A percentile compares a stretch with the other conserved stretches of the same genome.
These are phyloP conservation scores for Phialophora macrospora DNA, from an alignment of 2,329 filamentous ascomycete species.

Conservation along the genomic window DNA sequence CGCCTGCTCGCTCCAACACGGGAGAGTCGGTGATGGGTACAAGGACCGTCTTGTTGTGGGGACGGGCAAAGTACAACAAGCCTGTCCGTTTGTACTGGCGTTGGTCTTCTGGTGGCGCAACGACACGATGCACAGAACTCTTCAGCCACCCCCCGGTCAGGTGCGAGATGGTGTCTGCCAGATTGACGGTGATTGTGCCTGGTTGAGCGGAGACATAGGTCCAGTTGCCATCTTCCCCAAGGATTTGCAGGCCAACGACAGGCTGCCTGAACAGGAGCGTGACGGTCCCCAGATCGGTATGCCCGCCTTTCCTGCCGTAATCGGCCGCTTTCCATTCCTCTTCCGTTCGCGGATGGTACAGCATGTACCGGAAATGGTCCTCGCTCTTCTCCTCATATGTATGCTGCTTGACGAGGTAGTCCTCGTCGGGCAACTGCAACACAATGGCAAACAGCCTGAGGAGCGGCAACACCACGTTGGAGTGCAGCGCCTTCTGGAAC, in stretches of 20 bases:
- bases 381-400: constrained; percentile 62
- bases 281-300: constrained; percentile 62
- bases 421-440: constrained; percentile 63
- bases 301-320: constrained; percentile 53
- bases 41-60: constrained; percentile 51
- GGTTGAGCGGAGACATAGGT: constrained; percentile 54
- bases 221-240: constrained; percentile 52
- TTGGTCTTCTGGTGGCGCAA: constrained; percentile 56
- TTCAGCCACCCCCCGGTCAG: constrained; percentile 58
- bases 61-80: constrained; percentile 54
- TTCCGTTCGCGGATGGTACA: constrained; percentile 55
- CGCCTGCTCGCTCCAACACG: constrained; percentile 41
- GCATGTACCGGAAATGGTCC: constrained; percentile 66
- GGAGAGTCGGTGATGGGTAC: constrained; percentile 43
- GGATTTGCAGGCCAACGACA: constrained; percentile 60
- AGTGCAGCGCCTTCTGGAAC: constrained; percentile 59
- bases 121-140: constrained; percentile 56
- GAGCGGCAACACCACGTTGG: constrained; percentile 60
- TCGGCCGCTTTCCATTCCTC: constrained; percentile 54
- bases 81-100: constrained; percentile 51
- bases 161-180: constrained; percentile 55
- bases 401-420: constrained; percentile 62
- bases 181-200: constrained; percentile 57
- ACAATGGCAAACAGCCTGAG: constrained; percentile 64
- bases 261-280: constrained; percentile 64